phyloP scores from a whole-genome alignment of 129 eudicot species.

The Cynara cardunculus region DNA sequence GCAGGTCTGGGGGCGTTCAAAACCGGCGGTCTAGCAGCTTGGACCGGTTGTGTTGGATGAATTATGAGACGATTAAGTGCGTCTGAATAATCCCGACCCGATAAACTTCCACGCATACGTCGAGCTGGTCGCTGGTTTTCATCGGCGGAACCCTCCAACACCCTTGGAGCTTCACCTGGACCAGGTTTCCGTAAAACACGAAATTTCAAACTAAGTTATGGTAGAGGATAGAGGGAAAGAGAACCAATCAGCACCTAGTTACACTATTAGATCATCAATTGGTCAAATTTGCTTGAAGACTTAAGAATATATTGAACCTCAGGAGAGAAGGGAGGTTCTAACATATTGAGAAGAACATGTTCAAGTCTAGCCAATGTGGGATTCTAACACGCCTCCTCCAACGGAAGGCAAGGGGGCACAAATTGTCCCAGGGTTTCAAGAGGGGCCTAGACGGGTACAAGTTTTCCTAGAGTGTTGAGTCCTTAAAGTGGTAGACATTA shows the following conservation, averaged over 20 bases:
- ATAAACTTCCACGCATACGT: slow-evolving; percentile 81
- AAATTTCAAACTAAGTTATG: not conserved
- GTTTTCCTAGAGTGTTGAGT: not conserved
- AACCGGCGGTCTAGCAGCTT: slow-evolving; percentile 41
- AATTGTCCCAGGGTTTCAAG: no score
- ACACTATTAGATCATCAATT: not conserved
- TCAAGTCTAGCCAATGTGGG: no score
- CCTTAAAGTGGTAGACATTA: not conserved
- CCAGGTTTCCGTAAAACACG: not conserved
- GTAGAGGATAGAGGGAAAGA: not conserved
- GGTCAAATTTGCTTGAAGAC: not conserved
- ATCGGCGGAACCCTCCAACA: slow-evolving; percentile 19
- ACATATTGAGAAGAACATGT: not conserved
- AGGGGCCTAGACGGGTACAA: not conserved
- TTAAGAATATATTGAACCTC: not conserved
- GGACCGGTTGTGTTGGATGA: slow-evolving; percentile 48
- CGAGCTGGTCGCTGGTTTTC: slow-evolving; percentile 55
- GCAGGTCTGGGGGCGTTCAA: slow-evolving; percentile 29
- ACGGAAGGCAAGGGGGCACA: no score
- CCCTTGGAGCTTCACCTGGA: slow-evolving; percentile 11
- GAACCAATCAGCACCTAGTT: not conserved
- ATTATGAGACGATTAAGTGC: slow-evolving; percentile 40
- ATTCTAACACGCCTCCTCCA: no score
- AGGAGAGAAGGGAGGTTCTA: not conserved
- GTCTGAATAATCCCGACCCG: slow-evolving; percentile 57